These are phyloP conservation scores for Mycena maculata DNA, from an alignment of 768 basidiomycete genomes.

Conservation along the genomic window DNA sequence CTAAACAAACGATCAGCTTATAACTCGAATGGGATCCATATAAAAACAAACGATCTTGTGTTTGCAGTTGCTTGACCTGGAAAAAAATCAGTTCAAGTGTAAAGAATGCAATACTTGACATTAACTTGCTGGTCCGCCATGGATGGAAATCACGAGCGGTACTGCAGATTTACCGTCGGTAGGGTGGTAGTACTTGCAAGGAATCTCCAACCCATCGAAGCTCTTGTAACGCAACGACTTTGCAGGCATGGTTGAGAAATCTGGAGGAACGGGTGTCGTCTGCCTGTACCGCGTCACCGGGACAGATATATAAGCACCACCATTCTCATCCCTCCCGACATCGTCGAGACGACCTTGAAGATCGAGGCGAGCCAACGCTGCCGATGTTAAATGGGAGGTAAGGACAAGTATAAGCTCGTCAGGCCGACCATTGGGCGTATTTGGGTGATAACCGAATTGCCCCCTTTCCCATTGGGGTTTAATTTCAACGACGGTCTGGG, in stretches of 20 bases:
- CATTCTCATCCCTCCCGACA: constrained; percentile 37
- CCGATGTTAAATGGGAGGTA: constrained; percentile 44
- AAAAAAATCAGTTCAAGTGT: not conserved
- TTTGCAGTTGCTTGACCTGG: constrained; percentile 29
- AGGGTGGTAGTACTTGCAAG: constrained; percentile 57
- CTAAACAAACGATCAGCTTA: constrained; percentile 8
- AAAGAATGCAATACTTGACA: not conserved
- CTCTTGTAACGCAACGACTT: constrained; percentile 52
- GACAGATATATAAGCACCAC: constrained; percentile 42
- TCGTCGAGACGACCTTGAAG: constrained; percentile 37
- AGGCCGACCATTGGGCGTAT: constrained; percentile 48
- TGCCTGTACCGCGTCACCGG: constrained; percentile 46
- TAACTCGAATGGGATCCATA: not conserved
- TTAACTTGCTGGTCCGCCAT: constrained; percentile 50
- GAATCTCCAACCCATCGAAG: constrained; percentile 54
- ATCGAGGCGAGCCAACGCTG: constrained; percentile 47
- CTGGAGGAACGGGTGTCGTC: constrained; percentile 44
- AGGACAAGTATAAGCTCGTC: constrained; percentile 47
- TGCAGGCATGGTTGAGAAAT: constrained; percentile 43
- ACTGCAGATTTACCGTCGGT: constrained; percentile 38
- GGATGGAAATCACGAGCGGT: constrained; percentile 51
- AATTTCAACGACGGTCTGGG: constrained; percentile 45
- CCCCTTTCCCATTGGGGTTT: constrained; percentile 47
- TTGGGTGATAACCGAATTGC: constrained; percentile 43
- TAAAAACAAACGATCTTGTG: constrained; percentile 6